Conservation (phyloP, 2,329 filamentous ascomycete species). For the Alternaria metachromatica region DNA sequence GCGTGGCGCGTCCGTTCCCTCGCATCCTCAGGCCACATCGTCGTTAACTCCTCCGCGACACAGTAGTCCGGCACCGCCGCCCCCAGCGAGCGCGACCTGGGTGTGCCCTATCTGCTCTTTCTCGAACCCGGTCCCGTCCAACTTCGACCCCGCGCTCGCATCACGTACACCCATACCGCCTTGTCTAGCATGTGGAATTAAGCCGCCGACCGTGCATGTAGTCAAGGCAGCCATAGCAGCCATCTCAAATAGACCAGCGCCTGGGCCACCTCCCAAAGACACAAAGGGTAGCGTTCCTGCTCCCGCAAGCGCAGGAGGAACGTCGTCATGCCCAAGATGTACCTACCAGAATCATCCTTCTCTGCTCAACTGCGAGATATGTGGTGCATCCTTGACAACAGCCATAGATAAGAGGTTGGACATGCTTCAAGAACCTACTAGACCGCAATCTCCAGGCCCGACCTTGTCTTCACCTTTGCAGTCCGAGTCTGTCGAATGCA, state of each 20-base stretch:
- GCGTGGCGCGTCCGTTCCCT: conserved; percentile 55
- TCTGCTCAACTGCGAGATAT: conserved; percentile 86
- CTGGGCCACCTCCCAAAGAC: conserved; percentile 39
- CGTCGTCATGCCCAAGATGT: conserved; percentile 74
- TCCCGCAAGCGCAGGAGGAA: conserved; percentile 20
- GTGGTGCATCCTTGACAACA: conserved; percentile 75
- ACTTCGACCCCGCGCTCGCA: conserved; percentile 86
- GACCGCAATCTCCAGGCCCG: conserved; percentile 81
- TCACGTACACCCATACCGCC: conserved; percentile 81
- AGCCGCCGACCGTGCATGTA: conserved; percentile 80
- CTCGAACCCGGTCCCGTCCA: conserved; percentile 89
- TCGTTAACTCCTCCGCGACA: conserved; percentile 43
- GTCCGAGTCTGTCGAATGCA: conserved; percentile 71
- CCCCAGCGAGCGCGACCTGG: conserved; percentile 78
- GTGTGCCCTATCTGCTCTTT: conserved; percentile 96
- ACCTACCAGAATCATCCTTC: conserved; percentile 95
- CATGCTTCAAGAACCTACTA: conserved; percentile 46
- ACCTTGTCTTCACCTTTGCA: conserved; percentile 59
- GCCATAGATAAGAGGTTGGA: conserved; percentile 53
- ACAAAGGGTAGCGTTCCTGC: conserved; percentile 44
- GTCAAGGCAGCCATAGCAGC: conserved; percentile 86
- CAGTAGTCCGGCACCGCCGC: conserved; percentile 53
- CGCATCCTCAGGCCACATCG: conserved; percentile 45
- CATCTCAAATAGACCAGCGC: conserved; percentile 63
- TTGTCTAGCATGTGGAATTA: conserved; percentile 92